These are phyloP conservation scores for Venturia nashicola DNA, from an alignment of 2,329 filamentous ascomycete species.

Conservation along the genomic window DNA sequence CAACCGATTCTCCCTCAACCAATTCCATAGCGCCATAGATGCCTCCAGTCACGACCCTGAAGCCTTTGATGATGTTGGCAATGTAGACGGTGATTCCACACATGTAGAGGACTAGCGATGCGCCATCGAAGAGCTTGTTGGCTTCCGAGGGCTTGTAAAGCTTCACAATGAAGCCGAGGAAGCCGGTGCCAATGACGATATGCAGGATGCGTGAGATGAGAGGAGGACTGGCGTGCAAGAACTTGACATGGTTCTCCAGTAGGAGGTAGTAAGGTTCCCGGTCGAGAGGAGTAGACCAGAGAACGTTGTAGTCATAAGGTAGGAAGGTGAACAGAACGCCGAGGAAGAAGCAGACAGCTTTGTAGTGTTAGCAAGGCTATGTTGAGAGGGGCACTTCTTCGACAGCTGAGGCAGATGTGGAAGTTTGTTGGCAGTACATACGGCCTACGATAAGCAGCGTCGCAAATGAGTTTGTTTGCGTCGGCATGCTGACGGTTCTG, in stretches of 20 bases:
- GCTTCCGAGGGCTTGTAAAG: slow-evolving; percentile 87
- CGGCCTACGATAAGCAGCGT: slow-evolving; percentile 95
- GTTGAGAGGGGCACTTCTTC: not conserved
- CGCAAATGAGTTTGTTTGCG: slow-evolving; percentile 54
- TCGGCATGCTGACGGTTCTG: slow-evolving; percentile 3
- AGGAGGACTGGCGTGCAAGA: slow-evolving; percentile 82
- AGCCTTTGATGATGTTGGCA: slow-evolving; percentile 90
- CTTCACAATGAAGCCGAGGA: slow-evolving; percentile 84
- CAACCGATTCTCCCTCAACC: slow-evolving; percentile 20
- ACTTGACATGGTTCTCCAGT: slow-evolving; percentile 79
- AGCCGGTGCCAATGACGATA: slow-evolving; percentile 79
- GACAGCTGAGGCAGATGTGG: slow-evolving; percentile 10
- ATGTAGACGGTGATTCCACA: slow-evolving; percentile 88
- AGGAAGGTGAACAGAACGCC: slow-evolving; percentile 94
- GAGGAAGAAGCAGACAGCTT: slow-evolving; percentile 83
- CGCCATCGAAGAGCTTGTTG: slow-evolving; percentile 88
- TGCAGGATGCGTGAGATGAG: slow-evolving; percentile 88
- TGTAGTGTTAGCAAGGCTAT: not conserved
- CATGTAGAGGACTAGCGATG: slow-evolving; percentile 59
- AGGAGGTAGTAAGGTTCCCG: slow-evolving; percentile 63
- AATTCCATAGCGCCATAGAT: slow-evolving; percentile 42
- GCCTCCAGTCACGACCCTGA: slow-evolving; percentile 68
- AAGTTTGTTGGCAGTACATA: slow-evolving; percentile 38
- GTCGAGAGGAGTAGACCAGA: slow-evolving; percentile 60
- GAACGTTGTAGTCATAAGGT: slow-evolving; percentile 87